Conservation (phyloP, 192 early-diverging fungal species). For the Endogone sp. region DNA sequence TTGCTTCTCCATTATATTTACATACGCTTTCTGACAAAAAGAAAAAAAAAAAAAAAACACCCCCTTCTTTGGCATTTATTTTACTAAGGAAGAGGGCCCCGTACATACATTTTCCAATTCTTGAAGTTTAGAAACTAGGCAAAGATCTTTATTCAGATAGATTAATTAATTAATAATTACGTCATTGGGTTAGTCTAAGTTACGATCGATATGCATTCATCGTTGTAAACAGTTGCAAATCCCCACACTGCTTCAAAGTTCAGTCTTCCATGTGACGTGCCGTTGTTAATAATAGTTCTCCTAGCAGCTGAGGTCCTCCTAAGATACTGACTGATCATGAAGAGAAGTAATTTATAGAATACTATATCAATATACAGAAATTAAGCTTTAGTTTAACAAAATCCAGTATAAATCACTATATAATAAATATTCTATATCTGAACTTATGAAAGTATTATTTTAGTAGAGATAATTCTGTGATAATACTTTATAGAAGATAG, state of each 20-base stretch:
- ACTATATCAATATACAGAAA: constrained; percentile 3
- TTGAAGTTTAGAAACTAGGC: no score
- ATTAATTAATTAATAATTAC: no score
- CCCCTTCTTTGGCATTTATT: no score
- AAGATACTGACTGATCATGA: constrained; percentile 2
- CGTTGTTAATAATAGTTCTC: constrained; percentile 11
- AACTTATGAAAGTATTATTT: neutral
- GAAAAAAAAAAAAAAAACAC: no score
- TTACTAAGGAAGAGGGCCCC: no score
- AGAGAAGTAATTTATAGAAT: constrained; percentile 5
- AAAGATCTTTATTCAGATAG: neutral
- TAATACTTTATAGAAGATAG: neutral
- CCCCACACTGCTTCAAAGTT: constrained; percentile 6
- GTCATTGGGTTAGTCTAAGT: no score
- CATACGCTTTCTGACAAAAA: no score
- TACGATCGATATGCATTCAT: no score
- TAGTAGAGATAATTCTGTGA: constrained; percentile 4
- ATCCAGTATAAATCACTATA: constrained; percentile 2
- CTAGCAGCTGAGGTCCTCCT: neutral
- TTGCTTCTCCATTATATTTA: no score
- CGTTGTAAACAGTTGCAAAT: no score
- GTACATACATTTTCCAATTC: no score
- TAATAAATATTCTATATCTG: constrained; percentile 5
- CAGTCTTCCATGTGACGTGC: constrained; percentile 5
- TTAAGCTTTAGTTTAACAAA: constrained; percentile 10